These are phyloP conservation scores for Neofusicoccum laricinum DNA, from an alignment of 2,329 filamentous ascomycete species.

Conservation along the genomic window DNA sequence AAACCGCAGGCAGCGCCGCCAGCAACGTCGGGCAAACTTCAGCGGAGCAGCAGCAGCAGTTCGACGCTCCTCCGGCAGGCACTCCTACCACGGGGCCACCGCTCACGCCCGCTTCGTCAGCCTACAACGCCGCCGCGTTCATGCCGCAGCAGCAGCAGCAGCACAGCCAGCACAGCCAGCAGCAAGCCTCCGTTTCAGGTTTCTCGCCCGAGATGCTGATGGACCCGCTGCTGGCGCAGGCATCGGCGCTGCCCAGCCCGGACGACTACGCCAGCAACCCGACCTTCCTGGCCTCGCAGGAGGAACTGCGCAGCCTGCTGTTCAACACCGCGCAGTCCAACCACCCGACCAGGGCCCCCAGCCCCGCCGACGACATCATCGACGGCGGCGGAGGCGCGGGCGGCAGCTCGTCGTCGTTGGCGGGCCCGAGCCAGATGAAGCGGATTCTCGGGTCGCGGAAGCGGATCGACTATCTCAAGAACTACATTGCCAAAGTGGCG, in stretches of 20 bases:
- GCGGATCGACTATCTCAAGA: constrained; percentile 28
- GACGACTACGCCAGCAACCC: constrained; percentile 30
- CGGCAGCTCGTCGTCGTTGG: not conserved
- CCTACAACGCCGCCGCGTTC: not conserved
- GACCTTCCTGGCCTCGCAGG: constrained; percentile 29
- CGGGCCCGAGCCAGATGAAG: constrained; percentile 20
- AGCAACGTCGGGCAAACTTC: not conserved
- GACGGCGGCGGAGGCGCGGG: not conserved
- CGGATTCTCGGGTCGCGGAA: constrained; percentile 24
- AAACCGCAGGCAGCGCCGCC: not conserved
- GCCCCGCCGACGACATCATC: constrained; percentile 18
- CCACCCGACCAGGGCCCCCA: constrained; percentile 26
- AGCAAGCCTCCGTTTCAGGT: not conserved
- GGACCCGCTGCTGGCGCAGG: not conserved
- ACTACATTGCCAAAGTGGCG: constrained; percentile 29
- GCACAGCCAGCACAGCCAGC: not conserved
- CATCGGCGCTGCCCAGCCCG: not conserved
- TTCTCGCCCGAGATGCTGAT: constrained; percentile 5
- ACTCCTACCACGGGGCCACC: not conserved
- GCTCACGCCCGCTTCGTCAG: not conserved
- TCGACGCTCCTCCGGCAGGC: too few species aligned
- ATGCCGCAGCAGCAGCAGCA: not conserved
- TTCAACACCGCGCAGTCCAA: constrained; percentile 29
- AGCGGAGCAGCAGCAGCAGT: too few species aligned
- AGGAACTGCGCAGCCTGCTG: constrained; percentile 27